phyloP scores from a whole-genome alignment of 768 basidiomycete genomes.

The Lenzites betulinus region DNA sequence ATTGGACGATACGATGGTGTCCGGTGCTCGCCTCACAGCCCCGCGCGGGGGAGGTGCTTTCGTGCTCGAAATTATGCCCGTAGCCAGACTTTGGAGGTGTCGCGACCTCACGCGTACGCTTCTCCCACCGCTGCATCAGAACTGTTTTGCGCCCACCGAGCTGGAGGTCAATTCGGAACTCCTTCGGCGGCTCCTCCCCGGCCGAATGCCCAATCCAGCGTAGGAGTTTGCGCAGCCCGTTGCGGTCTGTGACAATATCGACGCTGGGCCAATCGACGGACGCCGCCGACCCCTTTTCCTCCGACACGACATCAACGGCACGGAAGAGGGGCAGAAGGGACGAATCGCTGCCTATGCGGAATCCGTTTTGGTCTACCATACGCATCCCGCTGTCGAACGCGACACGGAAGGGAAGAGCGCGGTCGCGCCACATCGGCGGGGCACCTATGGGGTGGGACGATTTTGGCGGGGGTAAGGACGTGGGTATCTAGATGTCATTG shows the following conservation, averaged over 20 bases:
- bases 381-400: conserved; percentile 51
- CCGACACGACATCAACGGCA: conserved; percentile 49
- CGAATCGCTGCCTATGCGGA: conserved; percentile 36
- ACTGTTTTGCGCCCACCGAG: conserved; percentile 59
- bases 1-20: conserved; percentile 29
- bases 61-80: conserved; percentile 60
- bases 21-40: conserved; percentile 22
- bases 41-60: conserved; percentile 20
- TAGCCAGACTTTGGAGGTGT: conserved; percentile 40
- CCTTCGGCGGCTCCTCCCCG: conserved; percentile 29
- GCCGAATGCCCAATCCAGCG: conserved; percentile 47
- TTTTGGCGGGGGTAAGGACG: no score
- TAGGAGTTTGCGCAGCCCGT: conserved; percentile 62
- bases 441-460: conserved; percentile 44
- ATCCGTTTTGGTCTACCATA: conserved; percentile 61
- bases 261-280: conserved; percentile 41
- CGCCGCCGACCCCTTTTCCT: conserved; percentile 27
- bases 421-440: conserved; percentile 57
- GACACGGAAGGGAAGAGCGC: conserved; percentile 52
- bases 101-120: conserved; percentile 27
- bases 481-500: neutral
- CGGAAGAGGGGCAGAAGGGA: conserved; percentile 58
- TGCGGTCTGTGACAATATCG: conserved; percentile 62
- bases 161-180: conserved; percentile 74
- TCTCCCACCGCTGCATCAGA: conserved; percentile 64